Conservation (phyloP, 176 grass and related monocot species). For the Carex cristatella region DNA sequence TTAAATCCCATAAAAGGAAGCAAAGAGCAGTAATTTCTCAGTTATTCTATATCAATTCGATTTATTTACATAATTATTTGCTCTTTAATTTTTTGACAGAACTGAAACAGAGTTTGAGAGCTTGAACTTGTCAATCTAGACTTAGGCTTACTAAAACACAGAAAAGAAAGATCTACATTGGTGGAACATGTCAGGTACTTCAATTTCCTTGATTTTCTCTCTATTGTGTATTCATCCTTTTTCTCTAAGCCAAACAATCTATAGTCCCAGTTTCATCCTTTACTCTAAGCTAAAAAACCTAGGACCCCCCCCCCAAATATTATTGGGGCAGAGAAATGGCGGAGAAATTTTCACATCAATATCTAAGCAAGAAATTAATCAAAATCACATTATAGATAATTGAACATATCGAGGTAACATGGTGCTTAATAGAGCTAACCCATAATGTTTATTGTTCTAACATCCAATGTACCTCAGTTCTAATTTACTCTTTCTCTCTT, state of each 20-base stretch:
- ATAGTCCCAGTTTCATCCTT: neutral
- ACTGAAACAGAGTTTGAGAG: neutral
- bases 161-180: slow-evolving; percentile 20
- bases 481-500: neutral
- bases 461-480: neutral
- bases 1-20: neutral
- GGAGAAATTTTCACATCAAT: neutral
- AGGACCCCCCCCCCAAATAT: too few species aligned
- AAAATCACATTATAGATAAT: neutral
- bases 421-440: neutral
- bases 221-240: neutral
- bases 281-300: neutral
- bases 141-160: neutral
- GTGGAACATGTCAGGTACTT: slow-evolving; percentile 58
- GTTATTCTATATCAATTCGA: neutral
- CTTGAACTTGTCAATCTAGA: neutral
- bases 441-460: neutral
- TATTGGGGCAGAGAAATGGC: neutral
- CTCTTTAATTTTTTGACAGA: neutral
- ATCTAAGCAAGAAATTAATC: neutral
- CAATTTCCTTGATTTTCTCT: neutral
- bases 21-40: neutral
- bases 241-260: neutral
- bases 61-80: neutral
- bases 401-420: neutral